Evolutionary conservation across 768 basidiomycete species (phyloP), one percentile per base, ranked within the genome.

Genomic region (Amanita exitialis): DNA sequence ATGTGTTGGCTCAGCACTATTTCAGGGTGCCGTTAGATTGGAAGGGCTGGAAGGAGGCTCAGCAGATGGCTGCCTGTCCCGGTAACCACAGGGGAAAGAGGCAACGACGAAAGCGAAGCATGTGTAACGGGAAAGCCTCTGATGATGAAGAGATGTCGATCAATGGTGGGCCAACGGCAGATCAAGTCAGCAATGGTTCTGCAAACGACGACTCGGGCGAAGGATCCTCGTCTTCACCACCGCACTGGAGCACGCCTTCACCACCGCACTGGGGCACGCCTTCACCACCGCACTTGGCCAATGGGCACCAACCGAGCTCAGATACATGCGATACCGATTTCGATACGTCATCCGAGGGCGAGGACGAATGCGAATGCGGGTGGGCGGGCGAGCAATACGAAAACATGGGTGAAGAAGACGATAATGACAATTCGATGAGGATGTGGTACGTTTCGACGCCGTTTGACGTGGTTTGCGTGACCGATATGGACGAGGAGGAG

Each of bases 1-100:
- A 80, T 55, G 79, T 84, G 20, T 72, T 86, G 9, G 82, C 82
- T 2, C 84, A 87, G 57, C 84, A 87, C 61, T 87, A 87, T 61
- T 87, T 87, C 61, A 69, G 76, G 10, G 83, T 86, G 1, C 84
- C 84, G 5, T 70, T 86, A 36, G 62, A 66, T 16, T 63, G 66
- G 30, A 53, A 48, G 18, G 64, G 66, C 49, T 69, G 67, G 69
- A 55, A 57, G 51, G 52, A 53, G 23, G 28, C 38, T 2, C 35
- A 39, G n/a, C 39, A 42, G 16, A 47, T 44, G 36, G 32, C 45
- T 6, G 36, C 39, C 16, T 46, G 44, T 23, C 12, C 35, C 6
- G 52, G 52, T 10, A 38, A 39, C 9, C 44, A 53, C 39, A 27
- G 38, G 23, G 44, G 34, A 32, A 47, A 38, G 4, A 36, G 51